A percentile compares a stretch with the other conserved stretches of the same genome.
Conservation (phyloP, 768 basidiomycete genomes). For the Amanita brunnescens region DNA sequence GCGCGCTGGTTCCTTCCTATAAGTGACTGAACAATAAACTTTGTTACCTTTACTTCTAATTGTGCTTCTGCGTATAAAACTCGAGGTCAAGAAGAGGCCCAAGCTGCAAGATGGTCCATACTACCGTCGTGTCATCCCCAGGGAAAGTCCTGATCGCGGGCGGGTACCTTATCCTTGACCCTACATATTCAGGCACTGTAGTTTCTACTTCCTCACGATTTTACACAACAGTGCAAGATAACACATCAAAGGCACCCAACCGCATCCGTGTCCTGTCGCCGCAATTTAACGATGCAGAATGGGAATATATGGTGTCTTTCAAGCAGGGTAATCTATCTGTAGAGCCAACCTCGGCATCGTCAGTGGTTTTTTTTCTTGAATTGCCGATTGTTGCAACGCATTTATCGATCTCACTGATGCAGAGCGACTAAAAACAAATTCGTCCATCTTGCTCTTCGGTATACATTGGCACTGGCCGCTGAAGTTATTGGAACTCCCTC, state of each 20-base stretch:
- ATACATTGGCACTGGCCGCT: constrained; percentile 57
- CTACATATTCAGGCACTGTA: constrained; percentile 74
- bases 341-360: constrained; percentile 28
- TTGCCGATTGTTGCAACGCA: background rate
- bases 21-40: background rate
- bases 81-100: background rate
- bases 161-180: constrained; percentile 95
- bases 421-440: constrained; percentile 70
- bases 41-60: background rate
- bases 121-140: constrained; percentile 80
- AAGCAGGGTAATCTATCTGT: constrained; percentile 27
- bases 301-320: constrained; percentile 56
- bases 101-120: constrained; percentile 27
- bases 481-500: constrained; percentile 44
- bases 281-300: constrained; percentile 77
- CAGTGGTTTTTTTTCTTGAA: constrained; percentile 11
- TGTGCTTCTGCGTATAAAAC: background rate
- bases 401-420: background rate
- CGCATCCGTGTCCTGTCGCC: constrained; percentile 77
- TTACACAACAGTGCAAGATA: constrained; percentile 64
- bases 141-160: constrained; percentile 95
- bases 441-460: constrained; percentile 81
- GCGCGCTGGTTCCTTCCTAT: background rate
- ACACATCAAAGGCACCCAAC: constrained; percentile 19
- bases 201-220: constrained; percentile 92